These are phyloP conservation scores for Cutaneotrichosporon sp. DNA, from an alignment of 1,284 basidiomycete genomes.

Conservation along the genomic window DNA sequence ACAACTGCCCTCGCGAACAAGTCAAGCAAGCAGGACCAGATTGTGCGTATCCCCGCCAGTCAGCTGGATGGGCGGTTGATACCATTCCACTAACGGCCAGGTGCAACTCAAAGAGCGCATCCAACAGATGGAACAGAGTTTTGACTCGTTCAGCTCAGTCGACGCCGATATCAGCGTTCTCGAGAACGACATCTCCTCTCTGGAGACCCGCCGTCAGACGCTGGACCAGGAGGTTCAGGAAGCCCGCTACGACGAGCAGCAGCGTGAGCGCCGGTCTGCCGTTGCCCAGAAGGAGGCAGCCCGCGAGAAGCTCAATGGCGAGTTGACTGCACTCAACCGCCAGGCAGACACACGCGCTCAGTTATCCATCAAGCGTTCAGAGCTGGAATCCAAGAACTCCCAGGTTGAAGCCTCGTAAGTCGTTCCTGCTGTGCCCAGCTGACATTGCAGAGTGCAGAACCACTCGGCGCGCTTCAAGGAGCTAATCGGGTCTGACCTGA, in stretches of 20 bases:
- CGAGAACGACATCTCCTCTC: conserved; percentile 68
- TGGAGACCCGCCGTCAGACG: conserved; percentile 62
- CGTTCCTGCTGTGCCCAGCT: too few species aligned
- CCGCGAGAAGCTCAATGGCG: conserved; percentile 69
- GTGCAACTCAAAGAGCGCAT: conserved; percentile 38
- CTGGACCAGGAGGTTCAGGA: conserved; percentile 63
- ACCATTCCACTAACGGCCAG: conserved; percentile 21
- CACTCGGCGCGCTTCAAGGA: conserved; percentile 66
- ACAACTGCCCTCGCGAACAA: conserved; percentile 42
- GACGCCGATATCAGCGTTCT: conserved; percentile 63
- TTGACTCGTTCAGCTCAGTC: conserved; percentile 63
- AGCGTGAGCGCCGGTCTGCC: conserved; percentile 64
- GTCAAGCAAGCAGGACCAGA: conserved; percentile 60
- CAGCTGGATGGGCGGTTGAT: background rate
- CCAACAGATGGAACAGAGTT: conserved; percentile 58
- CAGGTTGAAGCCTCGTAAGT: conserved; percentile 71
- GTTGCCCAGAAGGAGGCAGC: conserved; percentile 67
- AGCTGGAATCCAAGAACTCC: conserved; percentile 64
- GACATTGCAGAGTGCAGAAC: conserved; percentile 60
- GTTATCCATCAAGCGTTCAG: conserved; percentile 71
- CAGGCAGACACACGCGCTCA: conserved; percentile 83
- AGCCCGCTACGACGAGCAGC: conserved; percentile 68
- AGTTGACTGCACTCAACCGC: conserved; percentile 71
- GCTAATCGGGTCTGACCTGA: conserved; percentile 63
- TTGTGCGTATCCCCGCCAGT: conserved; percentile 60